phyloP scores from a whole-genome alignment of 192 early-diverging fungal genomes.

The Entomortierella parvispora region DNA sequence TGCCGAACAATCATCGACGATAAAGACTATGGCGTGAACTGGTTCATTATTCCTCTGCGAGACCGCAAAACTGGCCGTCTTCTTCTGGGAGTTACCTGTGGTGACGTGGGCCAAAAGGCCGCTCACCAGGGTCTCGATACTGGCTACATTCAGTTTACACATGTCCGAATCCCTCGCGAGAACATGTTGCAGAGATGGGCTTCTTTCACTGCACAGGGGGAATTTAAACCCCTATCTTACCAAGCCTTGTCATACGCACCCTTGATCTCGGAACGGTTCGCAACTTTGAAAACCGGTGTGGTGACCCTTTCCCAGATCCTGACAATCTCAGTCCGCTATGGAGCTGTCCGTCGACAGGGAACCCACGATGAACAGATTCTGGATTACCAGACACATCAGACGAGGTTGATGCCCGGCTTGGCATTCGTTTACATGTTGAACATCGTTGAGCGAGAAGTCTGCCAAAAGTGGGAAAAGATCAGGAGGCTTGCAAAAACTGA shows the following conservation, averaged over 20 bases:
- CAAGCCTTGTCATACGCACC: conserved; percentile 67
- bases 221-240: conserved; percentile 61
- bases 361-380: conserved; percentile 70
- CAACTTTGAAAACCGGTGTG: conserved; percentile 50
- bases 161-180: conserved; percentile 63
- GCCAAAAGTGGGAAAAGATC: conserved; percentile 50
- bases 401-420: conserved; percentile 65
- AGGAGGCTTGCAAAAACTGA: conserved; percentile 58
- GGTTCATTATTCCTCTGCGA: conserved; percentile 75
- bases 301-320: conserved; percentile 59
- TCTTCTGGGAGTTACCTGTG: conserved; percentile 61
- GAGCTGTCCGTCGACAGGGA: conserved; percentile 70
- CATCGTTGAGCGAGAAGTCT: conserved; percentile 45
- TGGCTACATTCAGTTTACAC: conserved; percentile 73
- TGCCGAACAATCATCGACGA: conserved; percentile 68
- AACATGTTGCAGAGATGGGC: conserved; percentile 71
- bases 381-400: conserved; percentile 72
- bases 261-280: conserved; percentile 70
- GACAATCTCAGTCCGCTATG: conserved; percentile 69
- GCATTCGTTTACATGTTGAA: conserved; percentile 61
- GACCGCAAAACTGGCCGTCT: conserved; percentile 60
- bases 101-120: conserved; percentile 70
- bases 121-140: conserved; percentile 71
- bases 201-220: conserved; percentile 57
- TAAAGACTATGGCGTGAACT: conserved; percentile 68